Conservation (phyloP, 2,329 filamentous ascomycete species). For the Rutstroemia sydowiana region DNA sequence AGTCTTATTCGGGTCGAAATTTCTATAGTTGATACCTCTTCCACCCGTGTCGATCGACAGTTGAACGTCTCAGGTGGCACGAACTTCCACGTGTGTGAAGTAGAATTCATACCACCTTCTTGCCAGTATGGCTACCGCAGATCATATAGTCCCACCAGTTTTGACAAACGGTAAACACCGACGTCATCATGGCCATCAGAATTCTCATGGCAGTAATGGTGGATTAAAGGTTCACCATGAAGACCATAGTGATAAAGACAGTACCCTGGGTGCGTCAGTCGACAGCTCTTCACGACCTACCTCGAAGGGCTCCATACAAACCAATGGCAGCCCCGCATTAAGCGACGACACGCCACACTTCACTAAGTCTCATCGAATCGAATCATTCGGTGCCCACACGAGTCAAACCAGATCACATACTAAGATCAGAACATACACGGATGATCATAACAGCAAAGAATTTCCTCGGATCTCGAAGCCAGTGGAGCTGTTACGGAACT, state of each 20-base stretch:
- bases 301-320: neutral
- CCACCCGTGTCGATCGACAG: neutral
- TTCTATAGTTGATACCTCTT: neutral
- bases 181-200: neutral
- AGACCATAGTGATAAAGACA: neutral
- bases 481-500: conserved; percentile 47
- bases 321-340: neutral
- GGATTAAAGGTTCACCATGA: neutral
- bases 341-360: neutral
- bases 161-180: neutral
- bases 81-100: neutral
- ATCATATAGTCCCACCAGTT: neutral
- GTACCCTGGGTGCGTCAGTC: neutral
- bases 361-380: conserved; percentile 17
- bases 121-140: conserved; percentile 5
- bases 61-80: neutral
- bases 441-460: conserved; percentile 23
- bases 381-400: conserved; percentile 17
- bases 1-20: neutral
- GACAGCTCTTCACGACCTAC: neutral
- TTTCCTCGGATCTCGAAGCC: conserved; percentile 51
- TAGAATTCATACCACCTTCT: neutral
- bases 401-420: conserved; percentile 22
- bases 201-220: neutral
- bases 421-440: conserved; percentile 26